Evolutionary conservation across 1,284 basidiomycete species (phyloP).

Genomic region (Boletus calvinii): DNA sequence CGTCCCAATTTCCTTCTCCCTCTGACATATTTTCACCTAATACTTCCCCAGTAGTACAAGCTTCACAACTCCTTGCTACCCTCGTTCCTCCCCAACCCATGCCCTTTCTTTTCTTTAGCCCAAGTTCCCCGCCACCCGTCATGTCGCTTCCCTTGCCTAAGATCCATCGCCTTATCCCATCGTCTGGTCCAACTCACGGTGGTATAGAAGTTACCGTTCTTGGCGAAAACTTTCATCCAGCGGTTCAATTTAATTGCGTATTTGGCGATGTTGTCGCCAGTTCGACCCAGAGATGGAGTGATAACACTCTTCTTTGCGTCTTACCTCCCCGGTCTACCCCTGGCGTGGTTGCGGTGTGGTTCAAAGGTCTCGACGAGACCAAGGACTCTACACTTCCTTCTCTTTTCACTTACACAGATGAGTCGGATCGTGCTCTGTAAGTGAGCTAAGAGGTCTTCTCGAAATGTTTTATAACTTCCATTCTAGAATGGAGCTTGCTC

Average conservation of each 20-base stretch:
- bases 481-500: slow-evolving; percentile 86
- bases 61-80: slow-evolving; percentile 19
- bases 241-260: slow-evolving; percentile 69
- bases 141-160: slow-evolving; percentile 55
- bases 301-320: slow-evolving; percentile 91
- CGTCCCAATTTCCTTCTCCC: slow-evolving; percentile 18
- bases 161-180: slow-evolving; percentile 86
- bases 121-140: slow-evolving; percentile 44
- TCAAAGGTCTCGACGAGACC: slow-evolving; percentile 67
- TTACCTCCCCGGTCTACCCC: slow-evolving; percentile 82
- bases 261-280: slow-evolving; percentile 86
- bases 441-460: slow-evolving; percentile 34
- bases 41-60: slow-evolving; percentile 16
- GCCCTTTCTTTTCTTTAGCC: slow-evolving; percentile 63
- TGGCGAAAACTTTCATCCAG: slow-evolving; percentile 83
- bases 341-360: slow-evolving; percentile 90
- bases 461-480: slow-evolving; percentile 20
- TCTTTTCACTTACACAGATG: slow-evolving; percentile 88
- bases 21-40: slow-evolving; percentile 22
- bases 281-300: slow-evolving; percentile 89
- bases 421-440: slow-evolving; percentile 83
- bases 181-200: slow-evolving; percentile 87
- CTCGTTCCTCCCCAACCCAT: slow-evolving; percentile 31
- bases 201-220: slow-evolving; percentile 95
- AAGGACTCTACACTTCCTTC: slow-evolving; percentile 56